A percentile compares a stretch with the other conserved stretches of the same genome.
Evolutionary conservation across 2,329 filamentous ascomycete genomes (phyloP).

Genomic region (Xylariaceae sp.): DNA sequence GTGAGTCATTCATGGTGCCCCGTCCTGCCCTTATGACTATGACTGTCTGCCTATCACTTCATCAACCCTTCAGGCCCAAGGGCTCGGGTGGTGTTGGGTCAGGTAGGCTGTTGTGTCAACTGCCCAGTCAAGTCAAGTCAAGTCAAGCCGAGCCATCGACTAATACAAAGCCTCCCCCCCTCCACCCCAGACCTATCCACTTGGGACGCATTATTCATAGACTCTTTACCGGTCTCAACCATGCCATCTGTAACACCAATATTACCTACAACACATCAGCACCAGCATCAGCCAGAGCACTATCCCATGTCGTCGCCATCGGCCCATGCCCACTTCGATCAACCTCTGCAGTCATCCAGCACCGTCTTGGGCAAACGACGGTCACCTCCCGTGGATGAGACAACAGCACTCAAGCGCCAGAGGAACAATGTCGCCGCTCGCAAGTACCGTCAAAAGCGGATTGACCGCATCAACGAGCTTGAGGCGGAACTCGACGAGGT

Average conservation of each 20-base stretch:
- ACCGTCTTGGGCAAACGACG: slow-evolving; percentile 25
- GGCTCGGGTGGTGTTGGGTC: no score
- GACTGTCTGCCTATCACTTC: no score
- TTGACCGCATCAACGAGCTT: slow-evolving; percentile 59
- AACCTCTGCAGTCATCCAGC: slow-evolving; percentile 20
- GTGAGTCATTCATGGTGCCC: slow-evolving; percentile 18
- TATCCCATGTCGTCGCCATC: slow-evolving; percentile 17
- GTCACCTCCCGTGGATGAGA: slow-evolving; percentile 28
- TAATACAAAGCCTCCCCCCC: slow-evolving; percentile 4
- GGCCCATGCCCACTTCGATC: slow-evolving; percentile 16
- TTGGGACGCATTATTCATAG: slow-evolving; percentile 24
- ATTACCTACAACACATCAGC: slow-evolving; percentile 1
- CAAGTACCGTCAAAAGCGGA: slow-evolving; percentile 64
- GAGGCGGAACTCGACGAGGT: slow-evolving; percentile 55
- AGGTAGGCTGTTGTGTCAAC: no score
- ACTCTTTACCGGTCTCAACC: slow-evolving; percentile 15
- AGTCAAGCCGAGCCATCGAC: background rate
- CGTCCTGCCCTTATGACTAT: background rate
- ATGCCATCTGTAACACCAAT: slow-evolving; percentile 18
- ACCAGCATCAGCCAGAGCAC: slow-evolving; percentile 9
- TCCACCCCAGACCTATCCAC: slow-evolving; percentile 22
- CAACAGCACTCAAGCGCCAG: slow-evolving; percentile 50
- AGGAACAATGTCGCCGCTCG: slow-evolving; percentile 67
- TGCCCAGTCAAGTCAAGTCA: no score
- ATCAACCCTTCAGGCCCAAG: no score